Conservation (phyloP, 139 green algal genomes). For the Closterium sp. region DNA sequence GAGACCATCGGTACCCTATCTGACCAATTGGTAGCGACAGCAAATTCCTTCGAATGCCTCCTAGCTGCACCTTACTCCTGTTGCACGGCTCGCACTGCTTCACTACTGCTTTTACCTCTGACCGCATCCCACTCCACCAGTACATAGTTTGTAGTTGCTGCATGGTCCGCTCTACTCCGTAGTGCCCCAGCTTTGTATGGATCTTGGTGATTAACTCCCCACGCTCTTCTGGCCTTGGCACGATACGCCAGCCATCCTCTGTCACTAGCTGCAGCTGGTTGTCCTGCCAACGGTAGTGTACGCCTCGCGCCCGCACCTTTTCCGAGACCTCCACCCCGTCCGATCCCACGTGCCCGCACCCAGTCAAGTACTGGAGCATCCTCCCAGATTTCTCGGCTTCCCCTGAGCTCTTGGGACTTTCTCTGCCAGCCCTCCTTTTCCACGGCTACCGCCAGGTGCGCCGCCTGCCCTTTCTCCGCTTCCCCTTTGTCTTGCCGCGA, state of each 20-base stretch:
- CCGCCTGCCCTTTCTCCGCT: not conserved
- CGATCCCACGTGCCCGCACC: too few relatives aligned
- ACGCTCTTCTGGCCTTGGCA: not conserved
- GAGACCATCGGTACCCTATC: not conserved
- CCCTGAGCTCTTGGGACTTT: not conserved
- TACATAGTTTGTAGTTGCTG: not conserved
- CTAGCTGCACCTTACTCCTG: too few relatives aligned
- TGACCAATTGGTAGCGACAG: not conserved
- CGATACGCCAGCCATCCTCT: not conserved
- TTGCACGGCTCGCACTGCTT: not conserved
- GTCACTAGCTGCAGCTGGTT: not conserved
- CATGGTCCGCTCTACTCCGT: not conserved
- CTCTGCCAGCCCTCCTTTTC: not conserved
- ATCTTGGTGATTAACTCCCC: too few relatives aligned
- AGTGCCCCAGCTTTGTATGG: conserved; percentile 4
- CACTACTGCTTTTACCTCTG: not conserved
- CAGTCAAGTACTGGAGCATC: not conserved
- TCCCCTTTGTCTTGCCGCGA: too few relatives aligned
- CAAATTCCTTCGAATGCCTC: too few relatives aligned
- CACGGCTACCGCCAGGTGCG: not conserved
- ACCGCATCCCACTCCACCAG: not conserved
- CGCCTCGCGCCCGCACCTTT: not conserved
- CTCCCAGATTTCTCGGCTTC: not conserved
- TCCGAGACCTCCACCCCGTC: not conserved
- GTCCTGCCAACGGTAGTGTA: not conserved